phyloP scores from a whole-genome alignment of 1,284 basidiomycete genomes.

The Austroboletus novae-zelandiae region DNA sequence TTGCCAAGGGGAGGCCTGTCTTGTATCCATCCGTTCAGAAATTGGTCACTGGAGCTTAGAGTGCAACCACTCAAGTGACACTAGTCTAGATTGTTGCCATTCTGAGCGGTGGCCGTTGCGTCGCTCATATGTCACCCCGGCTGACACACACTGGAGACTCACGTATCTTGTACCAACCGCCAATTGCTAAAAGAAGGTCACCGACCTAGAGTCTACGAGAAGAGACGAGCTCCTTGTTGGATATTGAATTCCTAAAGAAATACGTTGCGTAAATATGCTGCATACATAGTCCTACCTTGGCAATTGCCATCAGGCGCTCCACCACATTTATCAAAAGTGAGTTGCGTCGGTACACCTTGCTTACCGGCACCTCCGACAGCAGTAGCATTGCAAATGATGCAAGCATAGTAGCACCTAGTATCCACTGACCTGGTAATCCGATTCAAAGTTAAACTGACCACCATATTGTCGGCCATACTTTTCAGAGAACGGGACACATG shows the following conservation, averaged over 20 bases:
- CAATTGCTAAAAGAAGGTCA: slow-evolving; percentile 62
- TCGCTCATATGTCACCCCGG: slow-evolving; percentile 18
- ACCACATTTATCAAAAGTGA: slow-evolving; percentile 60
- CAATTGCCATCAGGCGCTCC: slow-evolving; percentile 65
- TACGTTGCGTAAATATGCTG: neutral
- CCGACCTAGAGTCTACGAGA: slow-evolving; percentile 56
- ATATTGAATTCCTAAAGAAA: slow-evolving; percentile 67
- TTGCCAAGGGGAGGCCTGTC: slow-evolving; percentile 55
- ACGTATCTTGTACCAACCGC: slow-evolving; percentile 65
- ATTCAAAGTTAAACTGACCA: slow-evolving; percentile 16
- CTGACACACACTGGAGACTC: slow-evolving; percentile 22
- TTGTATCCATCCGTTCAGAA: slow-evolving; percentile 78
- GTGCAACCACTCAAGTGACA: slow-evolving; percentile 34
- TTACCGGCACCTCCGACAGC: slow-evolving; percentile 77
- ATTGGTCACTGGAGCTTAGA: slow-evolving; percentile 70
- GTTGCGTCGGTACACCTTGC: slow-evolving; percentile 82
- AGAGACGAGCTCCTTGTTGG: slow-evolving; percentile 57
- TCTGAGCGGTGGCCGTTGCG: slow-evolving; percentile 57
- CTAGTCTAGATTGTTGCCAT: slow-evolving; percentile 72
- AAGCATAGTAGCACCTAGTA: slow-evolving; percentile 56
- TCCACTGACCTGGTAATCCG: neutral
- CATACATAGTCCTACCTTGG: slow-evolving; percentile 29
- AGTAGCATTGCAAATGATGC: slow-evolving; percentile 80
- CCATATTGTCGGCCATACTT: slow-evolving; percentile 55
- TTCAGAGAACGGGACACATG: slow-evolving; percentile 59